These are phyloP conservation scores for Parachaetomium inaequale DNA, from an alignment of 495 filamentous ascomycete genomes.

Conservation along the genomic window DNA sequence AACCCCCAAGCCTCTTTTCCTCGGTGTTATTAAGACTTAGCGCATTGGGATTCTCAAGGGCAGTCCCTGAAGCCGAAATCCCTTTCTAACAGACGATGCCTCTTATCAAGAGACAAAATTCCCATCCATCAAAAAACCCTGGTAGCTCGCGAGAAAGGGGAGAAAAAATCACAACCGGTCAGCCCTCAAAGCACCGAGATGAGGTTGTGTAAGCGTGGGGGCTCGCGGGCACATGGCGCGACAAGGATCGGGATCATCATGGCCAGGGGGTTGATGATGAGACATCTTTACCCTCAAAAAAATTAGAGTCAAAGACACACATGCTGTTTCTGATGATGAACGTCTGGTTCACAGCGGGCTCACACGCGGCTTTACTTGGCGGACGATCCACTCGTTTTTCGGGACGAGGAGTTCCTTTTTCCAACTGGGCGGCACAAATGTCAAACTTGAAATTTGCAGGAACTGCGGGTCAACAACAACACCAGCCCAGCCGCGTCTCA, in stretches of 20 bases:
- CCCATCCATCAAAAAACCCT: no score
- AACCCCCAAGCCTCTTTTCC: no score
- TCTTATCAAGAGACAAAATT: no score
- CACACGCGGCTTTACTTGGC: slow-evolving; percentile 2
- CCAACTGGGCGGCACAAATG: background rate
- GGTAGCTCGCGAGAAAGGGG: background rate
- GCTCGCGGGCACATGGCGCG: background rate
- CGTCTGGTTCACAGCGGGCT: background rate
- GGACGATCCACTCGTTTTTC: background rate
- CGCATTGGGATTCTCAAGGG: no score
- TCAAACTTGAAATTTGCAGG: no score
- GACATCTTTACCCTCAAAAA: background rate
- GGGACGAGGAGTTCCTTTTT: background rate
- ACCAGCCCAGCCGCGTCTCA: background rate
- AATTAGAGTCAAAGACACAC: no score
- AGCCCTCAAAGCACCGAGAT: background rate
- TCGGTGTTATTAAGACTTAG: no score
- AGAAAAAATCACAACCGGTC: background rate
- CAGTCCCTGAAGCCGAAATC: no score
- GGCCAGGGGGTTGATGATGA: background rate
- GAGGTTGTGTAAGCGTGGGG: background rate
- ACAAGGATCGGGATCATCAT: background rate
- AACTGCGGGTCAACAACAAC: background rate
- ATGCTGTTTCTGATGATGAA: background rate
- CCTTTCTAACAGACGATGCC: background rate